Base-by-base conservation (phyloP, 2,329 filamentous ascomycete genomes). In the Leptographium wingfieldii region DNA sequence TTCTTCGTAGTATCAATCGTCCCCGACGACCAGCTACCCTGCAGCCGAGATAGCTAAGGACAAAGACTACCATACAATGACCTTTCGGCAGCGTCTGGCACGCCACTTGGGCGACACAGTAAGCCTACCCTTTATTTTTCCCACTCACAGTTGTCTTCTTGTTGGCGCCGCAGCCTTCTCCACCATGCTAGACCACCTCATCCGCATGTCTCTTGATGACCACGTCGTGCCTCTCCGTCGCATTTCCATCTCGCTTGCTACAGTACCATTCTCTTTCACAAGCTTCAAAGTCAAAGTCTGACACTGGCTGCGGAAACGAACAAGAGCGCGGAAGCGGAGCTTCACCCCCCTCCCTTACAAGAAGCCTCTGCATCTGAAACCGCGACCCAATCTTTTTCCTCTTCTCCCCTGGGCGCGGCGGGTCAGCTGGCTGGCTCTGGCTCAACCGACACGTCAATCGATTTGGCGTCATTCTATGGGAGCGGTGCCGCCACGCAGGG, bases 101-200 rank as follows among this genome's bases (percentile, higher is more conserved):
- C 76, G 76, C 68, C 74, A 75, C 57, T 75, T 78, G 62, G 76
- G 76, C 67, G 76, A 77, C 65, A 72, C 75, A 72, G 54, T 56
- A 56, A 56, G 54, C 54, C 22, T 29, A 2, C 11, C 35, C 9
- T 31, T 31, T 7, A 22, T 19, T 7, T 46, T 16, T 35, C 27
- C 35, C 25, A 35, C 33, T 35, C 33, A n/a, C 35, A 16, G 22
- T 19, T 29, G 29, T 46, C 22, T 25, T 16, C 14, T 56, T 11
- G 19, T n/a, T 25, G 33, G 31, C 33, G 53, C 19, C 53, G n/a
- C 53, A 55, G 33, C 54, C 35, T 29, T 56, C 54, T 29, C 35
- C 54, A 43, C 54, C 25, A 38, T 11, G 54, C 54, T 46, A 40
- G 54, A 56, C 54, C 54, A 25, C 38, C 35, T 55, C 43, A 16